Conservation (phyloP, 2,329 filamentous ascomycete genomes). For the Epichloe gansuensis region DNA sequence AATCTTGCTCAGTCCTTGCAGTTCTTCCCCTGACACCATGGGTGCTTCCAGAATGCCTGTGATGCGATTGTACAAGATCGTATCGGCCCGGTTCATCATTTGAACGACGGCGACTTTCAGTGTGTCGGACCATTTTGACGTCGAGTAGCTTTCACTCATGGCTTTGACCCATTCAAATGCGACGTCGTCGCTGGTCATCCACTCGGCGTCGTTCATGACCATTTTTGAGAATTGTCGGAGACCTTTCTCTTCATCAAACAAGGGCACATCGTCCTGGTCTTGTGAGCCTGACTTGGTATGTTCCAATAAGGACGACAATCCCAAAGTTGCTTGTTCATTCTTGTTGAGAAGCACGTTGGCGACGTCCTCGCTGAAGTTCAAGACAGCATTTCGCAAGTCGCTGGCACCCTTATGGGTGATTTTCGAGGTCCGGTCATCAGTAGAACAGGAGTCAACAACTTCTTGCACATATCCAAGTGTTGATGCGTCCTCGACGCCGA, state of each 20-base stretch:
- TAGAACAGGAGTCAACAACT: constrained; percentile 37
- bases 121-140: constrained; percentile 43
- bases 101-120: constrained; percentile 45
- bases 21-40: constrained; percentile 12
- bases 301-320: constrained; percentile 50
- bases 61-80: constrained; percentile 35
- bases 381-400: constrained; percentile 37
- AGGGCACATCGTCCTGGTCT: constrained; percentile 30
- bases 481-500: constrained; percentile 38
- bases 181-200: constrained; percentile 43
- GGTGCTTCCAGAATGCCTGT: constrained; percentile 27
- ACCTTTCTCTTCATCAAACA: constrained; percentile 40
- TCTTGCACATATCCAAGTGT: constrained; percentile 34
- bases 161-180: constrained; percentile 44
- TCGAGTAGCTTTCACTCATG: constrained; percentile 37
- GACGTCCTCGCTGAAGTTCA: constrained; percentile 38
- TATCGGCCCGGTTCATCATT: constrained; percentile 40
- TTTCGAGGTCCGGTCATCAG: constrained; percentile 37
- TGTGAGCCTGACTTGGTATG: constrained; percentile 45
- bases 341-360: constrained; percentile 41
- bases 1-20: constrained; percentile 28
- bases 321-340: constrained; percentile 37
- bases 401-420: constrained; percentile 32
- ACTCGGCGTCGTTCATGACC: constrained; percentile 29
- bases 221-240: constrained; percentile 37